Base-by-base conservation (phyloP, 1,139 yeast species). In the Casaregolazyma suthepensis region DNA sequence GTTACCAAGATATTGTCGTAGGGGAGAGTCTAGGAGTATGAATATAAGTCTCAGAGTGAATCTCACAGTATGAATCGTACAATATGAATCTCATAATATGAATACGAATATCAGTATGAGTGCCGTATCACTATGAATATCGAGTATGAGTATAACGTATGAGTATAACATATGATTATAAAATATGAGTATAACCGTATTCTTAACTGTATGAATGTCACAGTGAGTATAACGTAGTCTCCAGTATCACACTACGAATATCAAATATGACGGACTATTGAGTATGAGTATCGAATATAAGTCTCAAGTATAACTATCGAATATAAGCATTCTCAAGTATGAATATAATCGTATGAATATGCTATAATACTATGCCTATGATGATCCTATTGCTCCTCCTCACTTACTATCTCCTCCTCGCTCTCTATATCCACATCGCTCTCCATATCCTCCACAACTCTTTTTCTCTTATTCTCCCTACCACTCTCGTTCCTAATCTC, bases 1-100 rank as follows among this genome's bases (percentile, higher is more conserved):
- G 89, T 93, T 66, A 74, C 76, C 54, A 73, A 74, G 66, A 63
- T 74, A 53, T 56, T 73, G 46, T 63, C 61, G 43, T 68, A 63
- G 20, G 31, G n/a, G n/a, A 18, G 26, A 22, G 26, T 22, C n/a
- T n/a, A n/a, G n/a, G n/a, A n/a, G n/a, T n/a, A n/a, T n/a, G n/a
- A n/a, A n/a, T n/a, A n/a, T n/a, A n/a, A n/a, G n/a, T n/a, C n/a
- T n/a, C n/a, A n/a, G n/a, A n/a, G n/a, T n/a, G n/a, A n/a, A n/a
- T n/a, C n/a, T n/a, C n/a, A n/a, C n/a, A n/a, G n/a, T n/a, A n/a
- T n/a, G n/a, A n/a, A n/a, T n/a, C n/a, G n/a, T n/a, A n/a, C n/a
- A n/a, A n/a, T n/a, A n/a, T n/a, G n/a, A n/a, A n/a, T n/a, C n/a
- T n/a, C n/a, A 22, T 22, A 7, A 4, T 5, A 22, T 45, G 19